Percentiles rank a stretch among this genome's conserved stretches.
phyloP scores from a whole-genome alignment of 352 stramenopile species.

The Globisporangium radiosum region DNA sequence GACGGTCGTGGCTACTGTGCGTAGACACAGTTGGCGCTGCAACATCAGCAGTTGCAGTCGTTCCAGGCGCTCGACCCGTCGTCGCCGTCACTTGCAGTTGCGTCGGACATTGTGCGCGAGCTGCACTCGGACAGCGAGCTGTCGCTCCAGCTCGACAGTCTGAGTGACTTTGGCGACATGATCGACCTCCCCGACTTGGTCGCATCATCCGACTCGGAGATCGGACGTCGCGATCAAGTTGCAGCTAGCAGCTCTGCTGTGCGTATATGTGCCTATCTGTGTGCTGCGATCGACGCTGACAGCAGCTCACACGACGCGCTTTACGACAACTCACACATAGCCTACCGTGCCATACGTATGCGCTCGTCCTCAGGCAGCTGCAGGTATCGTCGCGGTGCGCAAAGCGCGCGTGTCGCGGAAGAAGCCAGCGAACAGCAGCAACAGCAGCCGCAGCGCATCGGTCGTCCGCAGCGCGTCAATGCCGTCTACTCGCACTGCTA shows the following conservation, averaged over 20 bases:
- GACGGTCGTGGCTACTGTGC: background rate
- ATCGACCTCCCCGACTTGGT: conserved; percentile 53
- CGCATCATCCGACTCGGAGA: conserved; percentile 29
- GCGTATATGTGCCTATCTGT: background rate
- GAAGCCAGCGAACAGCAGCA: conserved; percentile 1
- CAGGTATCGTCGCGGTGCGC: conserved; percentile 6
- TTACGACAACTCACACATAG: too few species aligned
- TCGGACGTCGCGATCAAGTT: conserved; percentile 1
- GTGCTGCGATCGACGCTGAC: background rate
- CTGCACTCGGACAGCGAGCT: conserved; percentile 26
- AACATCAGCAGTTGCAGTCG: background rate
- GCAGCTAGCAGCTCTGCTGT: background rate
- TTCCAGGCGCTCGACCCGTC: conserved; percentile 5
- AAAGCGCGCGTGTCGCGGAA: conserved; percentile 11
- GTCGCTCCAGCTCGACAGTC: conserved; percentile 31
- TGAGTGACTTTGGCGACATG: conserved; percentile 52
- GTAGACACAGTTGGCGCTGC: background rate
- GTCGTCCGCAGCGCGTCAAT: background rate
- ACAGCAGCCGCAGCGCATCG: background rate
- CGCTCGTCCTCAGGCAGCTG: background rate
- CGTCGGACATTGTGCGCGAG: conserved; percentile 13
- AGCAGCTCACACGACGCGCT: background rate
- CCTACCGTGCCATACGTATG: background rate
- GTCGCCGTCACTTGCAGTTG: background rate
- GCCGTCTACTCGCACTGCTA: too few species aligned